Evolutionary conservation across 441 rosid genomes (phyloP), one percentile per base, ranked within the genome.

Genomic region (Eutrema salsugineum): DNA sequence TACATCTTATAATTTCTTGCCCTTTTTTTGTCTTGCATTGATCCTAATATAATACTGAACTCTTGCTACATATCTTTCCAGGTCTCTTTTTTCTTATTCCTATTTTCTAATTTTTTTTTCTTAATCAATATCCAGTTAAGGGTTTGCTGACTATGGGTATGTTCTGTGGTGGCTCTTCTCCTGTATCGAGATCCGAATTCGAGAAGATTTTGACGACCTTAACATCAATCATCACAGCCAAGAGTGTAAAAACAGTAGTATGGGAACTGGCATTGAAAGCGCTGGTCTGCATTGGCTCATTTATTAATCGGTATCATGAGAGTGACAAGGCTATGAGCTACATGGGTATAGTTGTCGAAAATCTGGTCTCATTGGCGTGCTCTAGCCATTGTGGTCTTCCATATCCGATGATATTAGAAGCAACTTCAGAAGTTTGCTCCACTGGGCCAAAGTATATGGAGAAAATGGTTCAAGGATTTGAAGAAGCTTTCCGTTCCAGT

Each of bases 261-360:
- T 95, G 99, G 97, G 89, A 83, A 75, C 78, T 86, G 73, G 83
- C 89, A 33, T 67, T 95, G 82, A 89, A 85, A 76, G 95, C 95
- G 32, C 78, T 92, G 27, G 90, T 84, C 57, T 75, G 81, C 64
- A 82, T 91, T 77, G 97, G 97, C 77, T 85, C 83, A 33, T 88
- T 78, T 79, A 73, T 91, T 80, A 78, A 86, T 54, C 82, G 47
- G 39, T 78, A 57, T 82, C 66, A 70, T 33, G 92, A 92, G 44
- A 72, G 71, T 42, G 94, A 88, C 68, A 91, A 85, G 81, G 80
- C 61, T 72, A 54, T 40, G 67, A 82, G 86, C 80, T 95, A 85
- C 78, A 79, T 81, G 84, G 67, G 22, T 72, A 82, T 84, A 63
- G 89, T 92, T 61, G 83, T 92, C 11, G 87, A 85, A 63, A 86